Evolutionary conservation across 345 rosid species (phyloP), one percentile per base, ranked within the genome.

Genomic region (Lepidium sativum): DNA sequence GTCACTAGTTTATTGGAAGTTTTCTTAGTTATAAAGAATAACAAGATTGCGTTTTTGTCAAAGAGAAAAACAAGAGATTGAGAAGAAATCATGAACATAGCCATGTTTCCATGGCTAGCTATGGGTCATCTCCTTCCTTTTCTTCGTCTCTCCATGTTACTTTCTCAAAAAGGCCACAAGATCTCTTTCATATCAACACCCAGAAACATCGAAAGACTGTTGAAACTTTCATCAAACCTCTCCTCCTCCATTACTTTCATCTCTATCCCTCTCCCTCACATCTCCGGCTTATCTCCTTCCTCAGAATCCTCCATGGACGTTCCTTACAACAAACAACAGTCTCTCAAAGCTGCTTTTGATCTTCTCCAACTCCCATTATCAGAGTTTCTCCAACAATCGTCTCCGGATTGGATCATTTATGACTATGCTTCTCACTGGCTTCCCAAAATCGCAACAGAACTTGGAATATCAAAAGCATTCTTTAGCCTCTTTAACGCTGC

Each of bases 381-480:
- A 1, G 44, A 59, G 6, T 77, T 81, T 68, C 80, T 83, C 9
- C 47, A 31, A 54, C 1, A 33, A 0, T 45, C 74, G 0, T 29
- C 62, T 6, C 85, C 80, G 2, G 80, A 79, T 50, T 81, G 85
- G 85, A 31, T 83, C 32, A 39, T 83, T 32, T 75, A 75, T 37
- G 88, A 83, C 45, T 83, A 77, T 18, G 72, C 81, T 41, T 68
- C 85, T 35, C 76, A 78, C 53, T 83, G 85, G 87, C 75, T 83
- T 10, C 87, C 85, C 1, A 4, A 67, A 0, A 11, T 81, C 0
- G 83, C 83, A 1, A 42, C 65, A 11, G 38, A 61, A 23, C 66
- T 77, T 0, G 76, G 79, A 7, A 51, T 80, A 58, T 75, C 76
- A 0, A 49, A 76, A 9, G 83, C 76, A 12, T 75, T 58, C 65